Percentiles rank a stretch among this genome's conserved stretches.
These are phyloP conservation scores for Thelonectria rubi DNA, from an alignment of 2,329 filamentous ascomycete species.

Conservation along the genomic window DNA sequence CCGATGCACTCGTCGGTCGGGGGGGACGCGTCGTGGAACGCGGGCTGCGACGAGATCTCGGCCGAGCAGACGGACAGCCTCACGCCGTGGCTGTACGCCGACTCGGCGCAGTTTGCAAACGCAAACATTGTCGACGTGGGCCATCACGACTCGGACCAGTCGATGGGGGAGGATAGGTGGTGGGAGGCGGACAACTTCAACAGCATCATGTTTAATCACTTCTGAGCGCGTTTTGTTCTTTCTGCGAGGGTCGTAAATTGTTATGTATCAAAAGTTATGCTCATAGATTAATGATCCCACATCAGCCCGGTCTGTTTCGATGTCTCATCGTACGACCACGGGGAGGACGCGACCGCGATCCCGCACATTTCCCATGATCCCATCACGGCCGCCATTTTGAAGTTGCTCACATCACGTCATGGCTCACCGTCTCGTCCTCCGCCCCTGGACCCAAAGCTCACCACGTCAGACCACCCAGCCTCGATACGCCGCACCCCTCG, in stretches of 20 bases:
- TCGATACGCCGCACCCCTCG: no score
- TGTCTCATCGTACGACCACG: no score
- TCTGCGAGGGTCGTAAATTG: not conserved
- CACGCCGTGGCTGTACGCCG: constrained; percentile 55
- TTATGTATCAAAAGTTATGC: constrained; percentile 4
- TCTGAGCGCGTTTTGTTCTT: constrained; percentile 37
- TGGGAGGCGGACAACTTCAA: constrained; percentile 53
- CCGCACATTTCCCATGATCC: no score
- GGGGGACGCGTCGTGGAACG: constrained; percentile 31
- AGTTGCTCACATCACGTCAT: no score
- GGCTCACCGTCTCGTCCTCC: no score
- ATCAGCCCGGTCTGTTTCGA: no score
- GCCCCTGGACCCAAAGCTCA: no score
- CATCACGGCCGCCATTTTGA: no score
- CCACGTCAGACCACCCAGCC: no score
- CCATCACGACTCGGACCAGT: constrained; percentile 43
- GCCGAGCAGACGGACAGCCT: constrained; percentile 49
- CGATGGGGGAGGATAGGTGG: constrained; percentile 44
- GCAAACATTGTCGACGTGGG: constrained; percentile 50
- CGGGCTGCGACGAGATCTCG: constrained; percentile 43
- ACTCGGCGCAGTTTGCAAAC: constrained; percentile 51
- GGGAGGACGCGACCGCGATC: no score
- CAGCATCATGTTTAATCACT: constrained; percentile 51
- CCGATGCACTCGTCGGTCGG: constrained; percentile 17
- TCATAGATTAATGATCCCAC: not conserved